Conservation (phyloP, 129 eudicot genomes). For the Centaurea solstitialis region DNA sequence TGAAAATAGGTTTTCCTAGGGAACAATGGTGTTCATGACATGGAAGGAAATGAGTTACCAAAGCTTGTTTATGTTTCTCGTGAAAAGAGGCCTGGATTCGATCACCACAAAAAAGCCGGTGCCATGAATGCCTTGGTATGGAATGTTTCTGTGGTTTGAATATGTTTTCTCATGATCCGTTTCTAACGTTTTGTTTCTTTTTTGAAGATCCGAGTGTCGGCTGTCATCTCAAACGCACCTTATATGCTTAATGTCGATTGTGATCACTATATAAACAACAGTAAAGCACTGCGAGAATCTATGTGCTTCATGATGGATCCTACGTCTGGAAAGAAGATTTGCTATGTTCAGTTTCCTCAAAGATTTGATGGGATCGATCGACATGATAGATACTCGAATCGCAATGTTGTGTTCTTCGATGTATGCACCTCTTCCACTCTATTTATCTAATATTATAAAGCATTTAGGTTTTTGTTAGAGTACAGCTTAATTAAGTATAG, state of each 20-base stretch:
- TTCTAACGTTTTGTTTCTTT: slow-evolving; percentile 14
- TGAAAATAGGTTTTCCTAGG: slow-evolving; percentile 71
- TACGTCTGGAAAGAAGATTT: slow-evolving; percentile 79
- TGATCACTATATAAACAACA: slow-evolving; percentile 91
- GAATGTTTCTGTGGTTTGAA: neutral
- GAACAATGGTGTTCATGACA: slow-evolving; percentile 72
- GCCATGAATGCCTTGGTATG: slow-evolving; percentile 88
- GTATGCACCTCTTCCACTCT: slow-evolving; percentile 43
- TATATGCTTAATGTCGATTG: slow-evolving; percentile 89
- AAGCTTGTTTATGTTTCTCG: slow-evolving; percentile 92
- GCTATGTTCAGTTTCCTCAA: slow-evolving; percentile 90
- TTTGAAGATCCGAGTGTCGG: slow-evolving; percentile 74
- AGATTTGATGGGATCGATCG: slow-evolving; percentile 94
- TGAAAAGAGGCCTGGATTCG: slow-evolving; percentile 93
- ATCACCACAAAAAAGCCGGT: slow-evolving; percentile 93
- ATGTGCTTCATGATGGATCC: slow-evolving; percentile 99
- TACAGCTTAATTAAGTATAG: too few relatives aligned
- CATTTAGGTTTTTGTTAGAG: neutral
- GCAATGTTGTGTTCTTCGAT: slow-evolving; percentile 90
- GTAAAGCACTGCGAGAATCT: slow-evolving; percentile 84
- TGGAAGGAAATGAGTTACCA: slow-evolving; percentile 86
- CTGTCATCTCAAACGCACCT: slow-evolving; percentile 92
- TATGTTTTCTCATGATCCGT: neutral
- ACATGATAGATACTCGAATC: slow-evolving; percentile 86
- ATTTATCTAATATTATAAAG: neutral